Conservation (phyloP, 345 rosid species). For the Eucalyptus tenuipes region DNA sequence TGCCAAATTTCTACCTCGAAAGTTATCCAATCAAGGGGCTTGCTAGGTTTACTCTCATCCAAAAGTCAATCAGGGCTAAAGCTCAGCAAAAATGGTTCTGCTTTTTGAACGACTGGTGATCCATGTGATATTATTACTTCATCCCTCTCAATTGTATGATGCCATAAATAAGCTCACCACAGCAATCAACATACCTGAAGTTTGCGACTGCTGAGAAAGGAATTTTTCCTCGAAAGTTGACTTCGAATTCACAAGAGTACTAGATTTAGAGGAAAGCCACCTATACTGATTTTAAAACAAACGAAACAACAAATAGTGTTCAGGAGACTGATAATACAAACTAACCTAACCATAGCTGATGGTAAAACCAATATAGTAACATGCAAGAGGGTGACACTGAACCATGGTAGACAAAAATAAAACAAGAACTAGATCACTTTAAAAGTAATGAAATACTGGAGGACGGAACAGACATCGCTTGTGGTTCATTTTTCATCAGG, state of each 20-base stretch:
- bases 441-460: neutral
- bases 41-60: neutral
- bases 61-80: neutral
- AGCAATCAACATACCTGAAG: conserved; percentile 59
- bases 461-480: neutral
- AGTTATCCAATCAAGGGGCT: neutral
- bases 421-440: neutral
- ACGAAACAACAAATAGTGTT: conserved; percentile 1
- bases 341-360: neutral
- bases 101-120: neutral
- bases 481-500: neutral
- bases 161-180: neutral
- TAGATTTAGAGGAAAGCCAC: conserved; percentile 96
- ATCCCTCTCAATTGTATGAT: neutral
- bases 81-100: neutral
- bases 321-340: neutral
- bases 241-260: conserved; percentile 39
- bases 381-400: neutral
- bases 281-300: conserved; percentile 64
- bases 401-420: neutral
- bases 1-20: neutral
- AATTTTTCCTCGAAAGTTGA: conserved; percentile 94
- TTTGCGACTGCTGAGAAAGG: conserved; percentile 84
- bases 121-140: neutral
- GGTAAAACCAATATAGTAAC: neutral